These are phyloP conservation scores for Suillus alpinus DNA, from an alignment of 768 basidiomycete genomes.

Conservation along the genomic window DNA sequence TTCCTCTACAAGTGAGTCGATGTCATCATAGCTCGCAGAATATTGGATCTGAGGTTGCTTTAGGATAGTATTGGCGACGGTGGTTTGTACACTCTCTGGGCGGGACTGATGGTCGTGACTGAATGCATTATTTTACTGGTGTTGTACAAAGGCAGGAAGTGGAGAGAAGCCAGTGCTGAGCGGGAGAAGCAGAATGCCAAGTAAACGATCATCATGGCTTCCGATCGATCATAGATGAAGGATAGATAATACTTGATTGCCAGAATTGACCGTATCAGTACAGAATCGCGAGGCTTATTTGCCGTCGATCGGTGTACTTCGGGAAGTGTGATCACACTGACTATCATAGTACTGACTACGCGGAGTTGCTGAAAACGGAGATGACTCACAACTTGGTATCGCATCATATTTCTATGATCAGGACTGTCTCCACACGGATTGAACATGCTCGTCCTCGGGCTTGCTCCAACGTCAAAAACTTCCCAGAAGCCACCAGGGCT, in stretches of 20 bases:
- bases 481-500: not conserved
- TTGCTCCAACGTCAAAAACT: not conserved
- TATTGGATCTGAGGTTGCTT: not conserved
- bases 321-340: not conserved
- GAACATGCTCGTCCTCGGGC: not conserved
- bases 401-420: no score
- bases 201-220: not conserved
- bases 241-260: not conserved
- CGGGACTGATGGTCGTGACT: slow-evolving; percentile 50
- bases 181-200: slow-evolving; percentile 30
- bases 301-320: not conserved
- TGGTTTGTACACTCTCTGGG: slow-evolving; percentile 38
- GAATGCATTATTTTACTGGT: slow-evolving; percentile 57
- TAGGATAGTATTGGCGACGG: slow-evolving; percentile 24
- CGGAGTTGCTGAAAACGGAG: not conserved
- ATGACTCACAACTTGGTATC: no score
- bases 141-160: slow-evolving; percentile 53
- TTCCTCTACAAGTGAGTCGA: slow-evolving; percentile 55
- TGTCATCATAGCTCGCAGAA: not conserved
- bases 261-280: not conserved
- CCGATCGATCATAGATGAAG: not conserved
- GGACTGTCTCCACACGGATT: not conserved
- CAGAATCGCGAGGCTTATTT: not conserved
- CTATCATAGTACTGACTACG: not conserved
- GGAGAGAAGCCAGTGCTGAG: slow-evolving; percentile 53